phyloP scores from a whole-genome alignment of 164 flowering plant genomes.

The Annona cherimola region DNA sequence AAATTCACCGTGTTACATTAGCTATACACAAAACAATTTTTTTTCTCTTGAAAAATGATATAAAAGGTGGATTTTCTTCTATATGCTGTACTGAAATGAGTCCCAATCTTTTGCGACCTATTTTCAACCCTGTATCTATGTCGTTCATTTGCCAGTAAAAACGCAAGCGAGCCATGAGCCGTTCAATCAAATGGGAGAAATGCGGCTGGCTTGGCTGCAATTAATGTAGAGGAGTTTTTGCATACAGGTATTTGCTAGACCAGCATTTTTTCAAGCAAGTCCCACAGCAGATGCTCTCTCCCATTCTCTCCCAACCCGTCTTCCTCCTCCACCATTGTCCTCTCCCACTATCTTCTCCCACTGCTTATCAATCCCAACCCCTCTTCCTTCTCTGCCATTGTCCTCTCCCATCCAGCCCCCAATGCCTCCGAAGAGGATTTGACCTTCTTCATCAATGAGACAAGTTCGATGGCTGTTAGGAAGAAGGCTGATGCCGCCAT shows the following conservation, averaged over 20 bases:
- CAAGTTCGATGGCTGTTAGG: not conserved
- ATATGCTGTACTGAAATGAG: too few species aligned
- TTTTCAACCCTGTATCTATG: too few species aligned
- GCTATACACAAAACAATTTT: too few species aligned
- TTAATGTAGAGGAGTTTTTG: too few species aligned
- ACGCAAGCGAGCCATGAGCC: not conserved
- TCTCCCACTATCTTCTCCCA: not conserved
- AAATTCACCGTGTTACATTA: too few species aligned
- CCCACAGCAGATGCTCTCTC: not conserved
- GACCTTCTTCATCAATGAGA: not conserved
- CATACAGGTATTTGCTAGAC: not conserved
- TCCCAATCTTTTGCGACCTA: too few species aligned
- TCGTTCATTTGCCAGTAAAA: not conserved
- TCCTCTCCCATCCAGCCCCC: not conserved
- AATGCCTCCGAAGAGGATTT: not conserved
- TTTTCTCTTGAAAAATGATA: too few species aligned
- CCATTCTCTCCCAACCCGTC: not conserved
- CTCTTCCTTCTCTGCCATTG: not conserved
- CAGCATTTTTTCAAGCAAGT: too few species aligned
- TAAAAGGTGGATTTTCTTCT: too few species aligned
- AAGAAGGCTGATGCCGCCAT: not conserved
- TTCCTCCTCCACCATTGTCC: not conserved
- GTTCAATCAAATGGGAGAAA: not conserved
- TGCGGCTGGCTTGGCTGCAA: not conserved
- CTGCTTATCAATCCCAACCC: not conserved